phyloP scores from a whole-genome alignment of 441 rosid species.

The Isatis lusitanica region DNA sequence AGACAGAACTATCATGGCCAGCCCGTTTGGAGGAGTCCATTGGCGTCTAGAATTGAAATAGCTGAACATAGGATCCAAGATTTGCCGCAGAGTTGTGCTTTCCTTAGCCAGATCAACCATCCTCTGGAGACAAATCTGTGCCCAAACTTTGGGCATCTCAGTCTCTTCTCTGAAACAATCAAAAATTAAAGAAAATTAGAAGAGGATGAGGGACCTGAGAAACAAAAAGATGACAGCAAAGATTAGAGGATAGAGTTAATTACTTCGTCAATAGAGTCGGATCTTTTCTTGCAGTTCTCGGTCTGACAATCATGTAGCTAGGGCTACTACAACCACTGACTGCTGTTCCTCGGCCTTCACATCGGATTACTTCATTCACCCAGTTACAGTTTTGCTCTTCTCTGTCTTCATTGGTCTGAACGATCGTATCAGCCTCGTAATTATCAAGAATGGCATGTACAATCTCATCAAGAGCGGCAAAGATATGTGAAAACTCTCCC shows the following conservation, averaged over 20 bases:
- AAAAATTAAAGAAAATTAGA: neutral
- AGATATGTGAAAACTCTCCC: slow-evolving; percentile 72
- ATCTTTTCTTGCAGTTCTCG: slow-evolving; percentile 71
- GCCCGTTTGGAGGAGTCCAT: slow-evolving; percentile 79
- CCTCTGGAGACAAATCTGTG: slow-evolving; percentile 90
- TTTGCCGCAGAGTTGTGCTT: slow-evolving; percentile 74
- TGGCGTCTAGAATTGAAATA: slow-evolving; percentile 80
- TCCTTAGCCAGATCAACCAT: slow-evolving; percentile 92
- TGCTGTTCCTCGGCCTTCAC: slow-evolving; percentile 71
- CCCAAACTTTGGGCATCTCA: slow-evolving; percentile 89
- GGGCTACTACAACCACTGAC: slow-evolving; percentile 54
- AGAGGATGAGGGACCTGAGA: neutral
- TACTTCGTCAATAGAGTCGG: slow-evolving; percentile 85
- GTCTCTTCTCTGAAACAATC: slow-evolving; percentile 69
- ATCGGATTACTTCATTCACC: slow-evolving; percentile 96
- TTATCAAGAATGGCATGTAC: slow-evolving; percentile 79
- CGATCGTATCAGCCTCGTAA: slow-evolving; percentile 57
- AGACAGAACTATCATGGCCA: slow-evolving; percentile 78
- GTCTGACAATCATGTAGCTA: slow-evolving; percentile 54
- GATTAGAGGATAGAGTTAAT: neutral
- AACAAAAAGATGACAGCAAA: neutral
- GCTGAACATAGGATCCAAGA: slow-evolving; percentile 81
- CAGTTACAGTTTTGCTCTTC: slow-evolving; percentile 77
- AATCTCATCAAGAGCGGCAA: slow-evolving; percentile 81
- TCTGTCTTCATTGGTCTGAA: slow-evolving; percentile 55